Evolutionary conservation across 257 asterid genomes (phyloP).

Genomic region (Solanum neorickii): DNA sequence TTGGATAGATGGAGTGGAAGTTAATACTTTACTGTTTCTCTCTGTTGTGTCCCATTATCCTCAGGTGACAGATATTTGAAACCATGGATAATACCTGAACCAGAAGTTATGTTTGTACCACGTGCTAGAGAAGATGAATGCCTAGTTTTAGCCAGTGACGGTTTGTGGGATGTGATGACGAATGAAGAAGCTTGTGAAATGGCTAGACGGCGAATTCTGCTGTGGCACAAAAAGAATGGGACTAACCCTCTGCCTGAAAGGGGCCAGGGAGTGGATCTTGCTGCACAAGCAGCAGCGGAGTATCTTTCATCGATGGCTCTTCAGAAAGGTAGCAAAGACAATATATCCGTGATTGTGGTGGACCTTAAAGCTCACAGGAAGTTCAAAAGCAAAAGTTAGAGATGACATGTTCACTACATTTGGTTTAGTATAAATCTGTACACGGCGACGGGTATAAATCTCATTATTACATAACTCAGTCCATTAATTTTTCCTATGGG

Average conservation of each 20-base stretch:
- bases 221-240: conserved; percentile 78
- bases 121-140: conserved; percentile 74
- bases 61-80: conserved; percentile 73
- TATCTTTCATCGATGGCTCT: conserved; percentile 53
- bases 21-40: not conserved
- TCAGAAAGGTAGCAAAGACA: conserved; percentile 72
- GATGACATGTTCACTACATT: conserved; percentile 1
- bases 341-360: conserved; percentile 62
- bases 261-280: conserved; percentile 66
- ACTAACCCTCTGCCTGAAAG: conserved; percentile 21
- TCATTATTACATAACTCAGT: conserved; percentile 27
- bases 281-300: conserved; percentile 85
- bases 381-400: conserved; percentile 49
- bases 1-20: not conserved
- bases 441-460: conserved; percentile 11
- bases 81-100: conserved; percentile 84
- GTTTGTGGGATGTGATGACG: conserved; percentile 72
- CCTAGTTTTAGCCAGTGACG: conserved; percentile 71
- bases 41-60: not conserved
- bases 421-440: conserved; percentile 10
- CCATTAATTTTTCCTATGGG: conserved; percentile 68
- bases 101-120: conserved; percentile 56
- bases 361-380: conserved; percentile 66
- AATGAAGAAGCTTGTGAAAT: conserved; percentile 67
- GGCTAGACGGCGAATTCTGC: conserved; percentile 47